Evolutionary conservation across 441 rosid species (phyloP).

Genomic region (Mallotus japonicus): DNA sequence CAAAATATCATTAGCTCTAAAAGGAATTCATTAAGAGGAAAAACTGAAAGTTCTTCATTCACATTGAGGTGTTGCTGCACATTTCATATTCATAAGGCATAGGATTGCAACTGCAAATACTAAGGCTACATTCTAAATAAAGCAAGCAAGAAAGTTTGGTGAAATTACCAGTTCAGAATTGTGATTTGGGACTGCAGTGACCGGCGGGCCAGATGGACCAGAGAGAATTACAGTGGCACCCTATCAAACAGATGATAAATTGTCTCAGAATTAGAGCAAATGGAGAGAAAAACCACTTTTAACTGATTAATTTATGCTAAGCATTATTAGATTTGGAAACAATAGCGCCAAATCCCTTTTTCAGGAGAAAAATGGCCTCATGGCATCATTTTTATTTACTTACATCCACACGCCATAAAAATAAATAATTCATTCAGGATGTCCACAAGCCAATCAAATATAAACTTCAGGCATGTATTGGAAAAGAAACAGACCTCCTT

Average conservation of each 20-base stretch:
- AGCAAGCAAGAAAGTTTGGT: slow-evolving; percentile 2
- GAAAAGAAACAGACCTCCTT: slow-evolving; percentile 73
- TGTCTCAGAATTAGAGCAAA: slow-evolving; percentile 28
- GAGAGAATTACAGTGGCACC: slow-evolving; percentile 90
- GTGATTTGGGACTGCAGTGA: slow-evolving; percentile 77
- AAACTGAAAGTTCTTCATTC: not conserved
- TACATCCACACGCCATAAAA: not conserved
- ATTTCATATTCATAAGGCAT: slow-evolving; percentile 1
- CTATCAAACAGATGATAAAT: slow-evolving; percentile 43
- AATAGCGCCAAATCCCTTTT: slow-evolving; percentile 3
- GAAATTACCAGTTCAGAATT: slow-evolving; percentile 86
- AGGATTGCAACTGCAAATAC: slow-evolving; percentile 9
- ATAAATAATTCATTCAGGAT: not conserved
- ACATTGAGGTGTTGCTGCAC: not conserved
- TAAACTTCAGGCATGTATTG: slow-evolving; percentile 20
- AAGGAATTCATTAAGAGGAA: not conserved
- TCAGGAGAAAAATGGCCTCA: slow-evolving; percentile 11
- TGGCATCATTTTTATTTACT: slow-evolving; percentile 8
- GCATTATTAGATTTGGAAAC: slow-evolving; percentile 3
- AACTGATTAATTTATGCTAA: not conserved
- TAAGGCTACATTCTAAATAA: not conserved
- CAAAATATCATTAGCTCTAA: not conserved
- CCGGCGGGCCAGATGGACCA: slow-evolving; percentile 95
- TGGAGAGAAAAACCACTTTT: slow-evolving; percentile 12
- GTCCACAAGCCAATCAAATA: slow-evolving; percentile 5